These are phyloP conservation scores for Xanthoconium stramineum DNA, from an alignment of 768 basidiomycete genomes.

Conservation along the genomic window DNA sequence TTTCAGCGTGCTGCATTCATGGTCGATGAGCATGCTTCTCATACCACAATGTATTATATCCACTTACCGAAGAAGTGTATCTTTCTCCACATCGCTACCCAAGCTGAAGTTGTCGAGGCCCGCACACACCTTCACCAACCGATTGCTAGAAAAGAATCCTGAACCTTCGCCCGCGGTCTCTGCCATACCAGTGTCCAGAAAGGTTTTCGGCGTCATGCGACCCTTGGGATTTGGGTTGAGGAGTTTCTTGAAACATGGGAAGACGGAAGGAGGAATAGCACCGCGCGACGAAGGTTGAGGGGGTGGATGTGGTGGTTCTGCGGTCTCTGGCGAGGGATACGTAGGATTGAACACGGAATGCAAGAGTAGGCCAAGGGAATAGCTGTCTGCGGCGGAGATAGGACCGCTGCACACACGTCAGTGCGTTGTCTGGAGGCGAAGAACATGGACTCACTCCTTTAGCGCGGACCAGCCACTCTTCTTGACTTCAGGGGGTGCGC, in stretches of 20 bases:
- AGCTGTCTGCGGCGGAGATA: conserved; percentile 75
- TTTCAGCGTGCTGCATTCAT: conserved; percentile 59
- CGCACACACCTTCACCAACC: conserved; percentile 77
- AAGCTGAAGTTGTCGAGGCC: conserved; percentile 86
- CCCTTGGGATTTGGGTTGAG: conserved; percentile 85
- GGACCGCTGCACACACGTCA: conserved; percentile 35
- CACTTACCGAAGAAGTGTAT: conserved; percentile 60
- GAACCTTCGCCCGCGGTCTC: conserved; percentile 51
- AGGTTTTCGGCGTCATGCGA: conserved; percentile 69
- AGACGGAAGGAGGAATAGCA: conserved; percentile 68
- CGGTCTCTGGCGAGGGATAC: conserved; percentile 64
- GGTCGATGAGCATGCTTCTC: background rate
- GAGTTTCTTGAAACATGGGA: conserved; percentile 81
- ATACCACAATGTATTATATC: background rate
- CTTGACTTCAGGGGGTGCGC: conserved; percentile 83
- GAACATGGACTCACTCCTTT: conserved; percentile 62
- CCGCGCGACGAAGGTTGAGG: conserved; percentile 77
- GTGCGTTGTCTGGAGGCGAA: background rate
- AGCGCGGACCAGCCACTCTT: conserved; percentile 79
- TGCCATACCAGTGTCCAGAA: conserved; percentile 79
- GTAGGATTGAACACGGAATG: conserved; percentile 86
- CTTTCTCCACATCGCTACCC: conserved; percentile 77
- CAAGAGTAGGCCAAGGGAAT: conserved; percentile 83
- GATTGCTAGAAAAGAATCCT: conserved; percentile 83
- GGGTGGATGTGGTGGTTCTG: conserved; percentile 71